A percentile compares a stretch with the other conserved stretches of the same genome.
Evolutionary conservation across 1,139 yeast species (phyloP).

Genomic region (Scheffersomyces insectosa): DNA sequence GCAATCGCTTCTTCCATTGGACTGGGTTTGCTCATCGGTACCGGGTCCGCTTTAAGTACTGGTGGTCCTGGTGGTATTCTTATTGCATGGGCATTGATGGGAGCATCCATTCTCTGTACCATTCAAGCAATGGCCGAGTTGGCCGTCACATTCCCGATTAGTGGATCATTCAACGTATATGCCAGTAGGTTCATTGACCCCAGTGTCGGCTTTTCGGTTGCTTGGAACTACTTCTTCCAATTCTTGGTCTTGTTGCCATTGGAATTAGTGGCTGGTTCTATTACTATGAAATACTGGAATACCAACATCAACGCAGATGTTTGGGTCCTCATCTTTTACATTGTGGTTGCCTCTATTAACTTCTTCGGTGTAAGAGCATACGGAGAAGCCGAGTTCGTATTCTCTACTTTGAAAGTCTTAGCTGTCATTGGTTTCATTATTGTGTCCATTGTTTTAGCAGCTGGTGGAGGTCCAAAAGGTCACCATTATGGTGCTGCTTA

Average conservation of each 20-base stretch:
- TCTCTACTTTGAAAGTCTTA: slow-evolving; percentile 30
- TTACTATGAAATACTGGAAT: slow-evolving; percentile 34
- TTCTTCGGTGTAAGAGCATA: slow-evolving; percentile 37
- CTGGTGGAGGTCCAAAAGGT: slow-evolving; percentile 35
- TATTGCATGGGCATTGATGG: slow-evolving; percentile 33
- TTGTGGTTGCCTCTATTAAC: slow-evolving; percentile 29
- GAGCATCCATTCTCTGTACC: slow-evolving; percentile 30
- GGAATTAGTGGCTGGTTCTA: slow-evolving; percentile 34
- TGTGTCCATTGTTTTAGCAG: slow-evolving; percentile 30
- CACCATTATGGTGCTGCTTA: slow-evolving; percentile 23
- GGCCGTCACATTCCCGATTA: slow-evolving; percentile 34
- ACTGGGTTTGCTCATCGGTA: slow-evolving; percentile 26
- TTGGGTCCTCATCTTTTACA: slow-evolving; percentile 32
- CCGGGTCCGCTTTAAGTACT: slow-evolving; percentile 22
- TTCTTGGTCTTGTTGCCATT: slow-evolving; percentile 29
- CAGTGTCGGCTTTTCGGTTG: slow-evolving; percentile 36
- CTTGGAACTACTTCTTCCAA: slow-evolving; percentile 34
- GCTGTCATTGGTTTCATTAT: slow-evolving; percentile 35
- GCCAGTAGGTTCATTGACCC: slow-evolving; percentile 36
- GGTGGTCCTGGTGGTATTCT: slow-evolving; percentile 72
- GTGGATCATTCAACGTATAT: slow-evolving; percentile 34
- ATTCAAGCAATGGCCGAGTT: slow-evolving; percentile 38
- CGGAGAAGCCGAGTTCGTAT: slow-evolving; percentile 37
- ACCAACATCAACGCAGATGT: slow-evolving; percentile 30
- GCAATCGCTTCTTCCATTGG: slow-evolving; percentile 38